phyloP scores from a whole-genome alignment of 2,329 filamentous ascomycete species.

The Fusarium sp. region DNA sequence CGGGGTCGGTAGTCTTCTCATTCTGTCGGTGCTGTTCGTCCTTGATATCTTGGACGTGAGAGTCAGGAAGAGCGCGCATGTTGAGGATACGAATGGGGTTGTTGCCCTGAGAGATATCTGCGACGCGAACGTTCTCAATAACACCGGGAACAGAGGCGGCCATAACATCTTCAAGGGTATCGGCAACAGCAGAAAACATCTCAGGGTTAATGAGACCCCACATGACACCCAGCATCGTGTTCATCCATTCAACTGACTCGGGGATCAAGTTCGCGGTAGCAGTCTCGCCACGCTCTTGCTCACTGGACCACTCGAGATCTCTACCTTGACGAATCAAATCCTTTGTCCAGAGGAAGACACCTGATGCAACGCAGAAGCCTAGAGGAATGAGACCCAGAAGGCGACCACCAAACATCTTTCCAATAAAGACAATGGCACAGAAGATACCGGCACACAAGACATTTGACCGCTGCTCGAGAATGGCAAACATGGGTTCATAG shows the following conservation, averaged over 20 bases:
- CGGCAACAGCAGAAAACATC: conserved; percentile 92
- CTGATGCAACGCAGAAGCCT: conserved; percentile 77
- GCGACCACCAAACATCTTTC: conserved; percentile 82
- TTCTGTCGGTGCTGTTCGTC: conserved; percentile 83
- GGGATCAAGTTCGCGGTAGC: conserved; percentile 90
- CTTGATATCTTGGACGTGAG: conserved; percentile 84
- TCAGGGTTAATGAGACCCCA: conserved; percentile 96
- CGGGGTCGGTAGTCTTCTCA: conserved; percentile 82
- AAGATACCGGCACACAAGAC: conserved; percentile 78
- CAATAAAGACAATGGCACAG: conserved; percentile 78
- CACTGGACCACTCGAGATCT: conserved; percentile 88
- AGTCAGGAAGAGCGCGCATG: conserved; percentile 83
- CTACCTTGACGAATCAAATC: conserved; percentile 85
- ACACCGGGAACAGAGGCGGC: conserved; percentile 91
- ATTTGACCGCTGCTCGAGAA: conserved; percentile 80
- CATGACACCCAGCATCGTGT: conserved; percentile 83
- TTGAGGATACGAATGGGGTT: conserved; percentile 92
- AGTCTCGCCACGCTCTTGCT: conserved; percentile 85
- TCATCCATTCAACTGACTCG: conserved; percentile 96
- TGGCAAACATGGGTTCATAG: conserved; percentile 87
- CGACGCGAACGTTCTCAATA: conserved; percentile 94
- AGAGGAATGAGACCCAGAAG: conserved; percentile 82
- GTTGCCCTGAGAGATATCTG: conserved; percentile 92
- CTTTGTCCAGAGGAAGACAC: conserved; percentile 90
- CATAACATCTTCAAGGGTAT: conserved; percentile 89